Evolutionary conservation across 1,284 basidiomycete species (phyloP), one percentile per base, ranked within the genome.

Genomic region (Cutaneotrichosporon sp.): DNA sequence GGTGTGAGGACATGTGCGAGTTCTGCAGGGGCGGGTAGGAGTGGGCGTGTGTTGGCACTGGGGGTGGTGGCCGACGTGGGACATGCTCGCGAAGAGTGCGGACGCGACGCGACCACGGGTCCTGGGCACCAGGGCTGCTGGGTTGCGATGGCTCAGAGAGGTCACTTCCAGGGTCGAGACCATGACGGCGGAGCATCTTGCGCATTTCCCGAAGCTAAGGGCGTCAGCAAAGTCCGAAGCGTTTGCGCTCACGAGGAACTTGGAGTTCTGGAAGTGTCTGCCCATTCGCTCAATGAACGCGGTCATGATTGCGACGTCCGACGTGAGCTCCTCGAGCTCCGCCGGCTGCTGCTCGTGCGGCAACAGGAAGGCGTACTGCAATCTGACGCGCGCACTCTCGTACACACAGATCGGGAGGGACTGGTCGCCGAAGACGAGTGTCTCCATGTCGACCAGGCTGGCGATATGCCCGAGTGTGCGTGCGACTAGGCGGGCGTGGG

Each of bases 381-480:
- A 52, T 2, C 62, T 59, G 4, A 62, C 36, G 2, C 67, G 65
- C 1, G 63, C 63, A 22, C 61, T 58, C 47, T 69, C 67, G 53
- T 65, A 67, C 3, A 67, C 58, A 33, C 67, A 69, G 18, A 69
- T 65, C 1, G 66, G 59, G 5, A 69, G 60, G 0, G 59, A 51
- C 10, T 59, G 55, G 58, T 69, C 67, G 22, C 53, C 46, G n/a
- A 65, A 65, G 2, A 65, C 22, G 6, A 65, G 33, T 7, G 56
- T 51, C 36, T 69, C 66, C 34, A 59, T 25, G 42, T 64, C 65
- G 10, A 69, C 62, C 4, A 65, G 42, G 25, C 47, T 59, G 18
- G 53, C 36, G n/a, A 68, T 54, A 16, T 58, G 58, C 0, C 56
- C 25, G 1, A 69, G 55, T 0, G 63, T 65, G 38, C 45, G 22